Evolutionary conservation across 805 yeast species (phyloP).

Genomic region (Pichia insulana): DNA sequence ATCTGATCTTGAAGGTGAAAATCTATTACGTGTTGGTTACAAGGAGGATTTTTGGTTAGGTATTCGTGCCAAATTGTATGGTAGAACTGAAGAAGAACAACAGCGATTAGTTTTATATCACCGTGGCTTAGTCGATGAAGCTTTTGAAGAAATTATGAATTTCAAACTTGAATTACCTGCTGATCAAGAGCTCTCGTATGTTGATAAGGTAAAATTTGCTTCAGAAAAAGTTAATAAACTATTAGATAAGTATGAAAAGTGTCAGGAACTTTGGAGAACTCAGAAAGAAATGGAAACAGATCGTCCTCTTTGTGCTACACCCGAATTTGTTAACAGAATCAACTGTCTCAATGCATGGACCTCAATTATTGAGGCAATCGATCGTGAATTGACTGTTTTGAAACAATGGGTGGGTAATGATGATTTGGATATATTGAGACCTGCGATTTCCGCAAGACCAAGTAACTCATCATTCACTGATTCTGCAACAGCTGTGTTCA

Average conservation of each 20-base stretch:
- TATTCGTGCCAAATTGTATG: constrained; percentile 70
- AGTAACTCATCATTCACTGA: neutral
- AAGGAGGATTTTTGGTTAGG: constrained; percentile 83
- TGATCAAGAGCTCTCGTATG: constrained; percentile 14
- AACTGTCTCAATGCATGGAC: constrained; percentile 83
- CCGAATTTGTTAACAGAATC: constrained; percentile 53
- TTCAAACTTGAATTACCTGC: constrained; percentile 48
- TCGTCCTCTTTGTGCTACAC: constrained; percentile 59
- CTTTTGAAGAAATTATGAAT: constrained; percentile 58
- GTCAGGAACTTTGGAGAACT: constrained; percentile 74
- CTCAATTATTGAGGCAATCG: constrained; percentile 61
- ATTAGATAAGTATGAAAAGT: constrained; percentile 52
- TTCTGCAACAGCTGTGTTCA: constrained; percentile 28
- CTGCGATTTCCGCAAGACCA: constrained; percentile 9
- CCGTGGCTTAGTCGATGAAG: constrained; percentile 62
- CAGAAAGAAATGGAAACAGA: constrained; percentile 69
- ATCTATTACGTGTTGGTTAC: constrained; percentile 43
- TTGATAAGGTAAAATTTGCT: constrained; percentile 28
- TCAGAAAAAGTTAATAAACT: constrained; percentile 44
- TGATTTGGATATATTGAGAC: constrained; percentile 53
- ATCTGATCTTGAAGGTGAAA: constrained; percentile 34
- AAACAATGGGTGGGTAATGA: constrained; percentile 80
- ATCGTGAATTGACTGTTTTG: constrained; percentile 50
- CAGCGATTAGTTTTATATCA: constrained; percentile 56
- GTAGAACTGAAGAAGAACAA: constrained; percentile 76